Evolutionary conservation across 345 rosid species (phyloP).

Genomic region (Acer negundo): DNA sequence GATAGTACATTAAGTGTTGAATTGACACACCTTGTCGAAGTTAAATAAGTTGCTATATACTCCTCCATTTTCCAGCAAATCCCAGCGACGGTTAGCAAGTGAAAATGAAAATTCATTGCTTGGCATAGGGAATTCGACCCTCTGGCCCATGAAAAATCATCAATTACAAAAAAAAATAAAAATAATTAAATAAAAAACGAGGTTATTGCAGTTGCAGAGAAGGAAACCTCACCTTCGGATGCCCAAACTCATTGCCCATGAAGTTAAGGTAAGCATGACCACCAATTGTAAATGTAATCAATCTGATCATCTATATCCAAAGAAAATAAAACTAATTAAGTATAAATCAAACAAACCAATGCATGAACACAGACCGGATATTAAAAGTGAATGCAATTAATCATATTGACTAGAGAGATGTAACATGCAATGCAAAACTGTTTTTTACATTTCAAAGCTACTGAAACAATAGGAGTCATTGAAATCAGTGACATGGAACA

Average conservation of each 20-base stretch:
- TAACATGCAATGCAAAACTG: background rate
- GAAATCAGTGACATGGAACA: background rate
- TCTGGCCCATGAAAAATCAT: conserved; percentile 45
- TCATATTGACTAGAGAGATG: background rate
- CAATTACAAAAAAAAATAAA: conserved; percentile 26
- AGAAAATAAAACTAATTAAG: conserved; percentile 28
- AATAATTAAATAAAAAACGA: conserved; percentile 10
- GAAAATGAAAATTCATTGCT: conserved; percentile 85
- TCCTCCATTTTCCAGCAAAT: conserved; percentile 61
- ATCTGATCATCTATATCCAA: conserved; percentile 74
- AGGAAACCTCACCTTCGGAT: conserved; percentile 65
- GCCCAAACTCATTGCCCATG: conserved; percentile 99
- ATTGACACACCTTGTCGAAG: conserved; percentile 67
- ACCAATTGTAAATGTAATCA: conserved; percentile 80
- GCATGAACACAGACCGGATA: background rate
- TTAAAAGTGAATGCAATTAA: background rate
- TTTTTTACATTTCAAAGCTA: background rate
- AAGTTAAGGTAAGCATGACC: conserved; percentile 91
- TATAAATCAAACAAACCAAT: conserved; percentile 9
- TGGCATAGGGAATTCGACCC: conserved; percentile 89
- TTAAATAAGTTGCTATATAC: conserved; percentile 58
- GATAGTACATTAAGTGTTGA: conserved; percentile 8
- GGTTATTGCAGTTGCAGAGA: background rate
- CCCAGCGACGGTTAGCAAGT: conserved; percentile 85
- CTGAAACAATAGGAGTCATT: conserved; percentile 4